phyloP scores from a whole-genome alignment of 2,329 filamentous ascomycete genomes.

The Fusarium buharicum region DNA sequence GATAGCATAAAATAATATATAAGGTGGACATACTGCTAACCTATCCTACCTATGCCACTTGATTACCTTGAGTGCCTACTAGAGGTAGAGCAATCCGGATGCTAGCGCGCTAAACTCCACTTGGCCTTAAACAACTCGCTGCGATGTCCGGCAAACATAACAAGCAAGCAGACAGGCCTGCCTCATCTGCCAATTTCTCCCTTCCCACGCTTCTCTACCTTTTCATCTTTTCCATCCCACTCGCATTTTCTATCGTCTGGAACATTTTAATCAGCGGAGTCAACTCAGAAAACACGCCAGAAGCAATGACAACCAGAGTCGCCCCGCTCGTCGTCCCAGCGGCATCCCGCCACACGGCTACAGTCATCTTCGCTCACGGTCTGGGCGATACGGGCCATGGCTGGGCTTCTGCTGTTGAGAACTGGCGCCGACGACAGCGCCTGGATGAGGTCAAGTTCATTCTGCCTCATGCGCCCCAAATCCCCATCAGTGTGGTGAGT shows the following conservation, averaged over 20 bases:
- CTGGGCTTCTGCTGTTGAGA: slow-evolving; percentile 85
- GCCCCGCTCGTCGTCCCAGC: slow-evolving; percentile 79
- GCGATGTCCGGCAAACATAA: slow-evolving; percentile 29
- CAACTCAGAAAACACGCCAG: neutral
- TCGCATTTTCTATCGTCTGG: slow-evolving; percentile 14
- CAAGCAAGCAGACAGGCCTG: slow-evolving; percentile 19
- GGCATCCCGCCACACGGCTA: slow-evolving; percentile 85
- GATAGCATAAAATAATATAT: too few species aligned
- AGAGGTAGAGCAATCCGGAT: neutral
- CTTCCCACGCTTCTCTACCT: slow-evolving; percentile 14
- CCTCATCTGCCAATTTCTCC: slow-evolving; percentile 5
- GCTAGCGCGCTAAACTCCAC: slow-evolving; percentile 26
- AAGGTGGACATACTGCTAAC: too few species aligned
- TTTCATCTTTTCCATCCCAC: slow-evolving; percentile 18
- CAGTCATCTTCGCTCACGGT: slow-evolving; percentile 93
- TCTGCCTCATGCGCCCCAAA: slow-evolving; percentile 87
- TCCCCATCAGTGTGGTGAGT: slow-evolving; percentile 77
- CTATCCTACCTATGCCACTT: too few species aligned
- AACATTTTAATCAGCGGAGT: neutral
- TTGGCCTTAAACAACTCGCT: slow-evolving; percentile 5
- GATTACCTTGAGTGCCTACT: too few species aligned
- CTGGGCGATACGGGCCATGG: slow-evolving; percentile 85
- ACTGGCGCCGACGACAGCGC: slow-evolving; percentile 81
- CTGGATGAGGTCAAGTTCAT: slow-evolving; percentile 94
- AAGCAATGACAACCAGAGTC: slow-evolving; percentile 40